Evolutionary conservation across 2,329 filamentous ascomycete species (phyloP), one percentile per base, ranked within the genome.

Genomic region (Geoglossum cookeanum): DNA sequence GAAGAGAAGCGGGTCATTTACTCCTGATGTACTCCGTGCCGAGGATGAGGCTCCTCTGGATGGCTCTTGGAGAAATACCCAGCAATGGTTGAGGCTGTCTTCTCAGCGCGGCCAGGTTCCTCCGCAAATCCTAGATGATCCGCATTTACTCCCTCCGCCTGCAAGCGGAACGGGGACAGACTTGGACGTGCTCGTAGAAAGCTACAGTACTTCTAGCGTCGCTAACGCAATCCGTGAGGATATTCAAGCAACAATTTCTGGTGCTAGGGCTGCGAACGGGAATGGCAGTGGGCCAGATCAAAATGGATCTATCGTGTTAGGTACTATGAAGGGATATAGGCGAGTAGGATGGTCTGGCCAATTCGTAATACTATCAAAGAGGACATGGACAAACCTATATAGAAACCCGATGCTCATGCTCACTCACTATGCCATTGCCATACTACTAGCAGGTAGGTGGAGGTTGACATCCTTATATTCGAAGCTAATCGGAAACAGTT

Each of bases 371-470:
- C 75, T 98, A 11, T 94, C 91, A 0, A 78, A 83, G 64, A 81
- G 92, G 51, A 98, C 92, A 0, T 98, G 91, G 91, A 89, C 86
- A 66, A 98, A 98, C 66, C 77, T 98, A 5, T 97, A 98, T 73
- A 83, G 92, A 58, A 96, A 98, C 68, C 92, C 92, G 1, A 90
- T 97, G 79, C 75, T 98, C 59, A 98, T 98, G 92, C 78, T 98
- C 58, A 96, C 90, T 0, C 92, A 98, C 71, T 98, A 97, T 67
- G 92, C 92, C 42, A 97, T 96, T 63, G 89, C 92, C 6, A 97
- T 98, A 60, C 73, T 97, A 0, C 78, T 98, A 4, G 92, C 90
- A 1, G 55, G 55, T 57, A 47, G 8, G 45, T 17, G 37, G 29
- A 17, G 1, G 17, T 7, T 35, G 6, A 33, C 30, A 11, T 4